phyloP scores from a whole-genome alignment of 78 protist species.

The Kipferlia bialata region DNA sequence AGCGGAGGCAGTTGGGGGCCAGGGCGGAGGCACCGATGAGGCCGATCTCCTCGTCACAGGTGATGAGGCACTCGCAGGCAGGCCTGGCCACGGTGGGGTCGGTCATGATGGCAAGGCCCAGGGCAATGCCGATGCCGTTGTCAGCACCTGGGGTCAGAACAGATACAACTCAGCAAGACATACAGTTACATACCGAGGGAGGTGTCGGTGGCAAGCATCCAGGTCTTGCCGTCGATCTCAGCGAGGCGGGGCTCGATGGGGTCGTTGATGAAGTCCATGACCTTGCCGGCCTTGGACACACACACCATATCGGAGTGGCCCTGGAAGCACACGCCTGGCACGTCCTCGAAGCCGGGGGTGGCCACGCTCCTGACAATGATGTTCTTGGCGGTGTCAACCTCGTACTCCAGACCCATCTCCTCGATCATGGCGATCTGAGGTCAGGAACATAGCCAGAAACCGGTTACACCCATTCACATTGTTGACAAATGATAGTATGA shows the following conservation, averaged over 20 bases:
- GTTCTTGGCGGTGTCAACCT: constrained; percentile 6
- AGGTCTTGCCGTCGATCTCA: not conserved
- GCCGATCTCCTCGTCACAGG: constrained; percentile 34
- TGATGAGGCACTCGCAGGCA: constrained; percentile 16
- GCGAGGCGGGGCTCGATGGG: constrained; percentile 14
- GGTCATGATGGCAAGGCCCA: constrained; percentile 4
- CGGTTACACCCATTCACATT: too few relatives aligned
- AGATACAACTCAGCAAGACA: not conserved
- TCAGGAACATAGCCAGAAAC: too few relatives aligned
- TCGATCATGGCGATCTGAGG: not conserved
- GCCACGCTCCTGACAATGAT: not conserved
- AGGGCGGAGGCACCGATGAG: constrained; percentile 15
- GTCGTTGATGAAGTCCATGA: constrained; percentile 3
- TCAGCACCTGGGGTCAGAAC: too few relatives aligned
- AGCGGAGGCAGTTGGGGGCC: not conserved
- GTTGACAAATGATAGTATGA: too few relatives aligned
- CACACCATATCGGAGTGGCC: constrained; percentile 30
- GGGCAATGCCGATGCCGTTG: constrained; percentile 22
- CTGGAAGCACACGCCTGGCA: not conserved
- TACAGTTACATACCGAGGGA: constrained; percentile 27
- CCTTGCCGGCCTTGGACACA: not conserved
- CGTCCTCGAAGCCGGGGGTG: not conserved
- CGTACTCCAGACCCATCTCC: not conserved
- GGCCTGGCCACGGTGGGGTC: constrained; percentile 7
- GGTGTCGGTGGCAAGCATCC: constrained; percentile 14